Evolutionary conservation across 2,329 filamentous ascomycete species (phyloP), one percentile per base, ranked within the genome.

Genomic region (Cytospora paraplurivora): DNA sequence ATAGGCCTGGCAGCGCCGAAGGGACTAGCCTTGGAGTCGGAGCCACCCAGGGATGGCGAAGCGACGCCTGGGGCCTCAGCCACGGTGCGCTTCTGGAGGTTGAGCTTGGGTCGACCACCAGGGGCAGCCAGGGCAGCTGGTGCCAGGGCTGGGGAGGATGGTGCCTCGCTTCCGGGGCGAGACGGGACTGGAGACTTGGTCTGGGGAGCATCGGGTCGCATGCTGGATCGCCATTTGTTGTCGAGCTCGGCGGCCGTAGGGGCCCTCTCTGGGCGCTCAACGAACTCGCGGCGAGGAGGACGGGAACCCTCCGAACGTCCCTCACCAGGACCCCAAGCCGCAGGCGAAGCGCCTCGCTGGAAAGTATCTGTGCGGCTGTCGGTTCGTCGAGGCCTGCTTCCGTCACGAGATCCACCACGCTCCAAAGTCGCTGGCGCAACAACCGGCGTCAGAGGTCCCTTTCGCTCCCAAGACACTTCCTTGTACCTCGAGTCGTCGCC

Each of bases 1-100:
- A 98, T 97, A 62, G 95, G 95, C 67, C 90, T 88, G 62, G 95
- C 95, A 66, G 91, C 93, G 71, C 95, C 95, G 74, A 99, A 99
- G 49, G 93, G 93, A 76, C 90, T 98, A 33, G 93, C 85, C 81
- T 97, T 98, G 50, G 91, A 81, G 71, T 95, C 90, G 35, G 78
- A 74, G 19, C 79, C 71, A n/a, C 77, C 71, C 11, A 80, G 75
- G 12, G 87, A 81, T 32, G 87, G 74, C 4, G 84, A 79, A 38
- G 78, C 68, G 11, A 78, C 72, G 66, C 85, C 84, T 4, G 80
- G 73, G 4, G 81, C 83, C 71, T 96, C 93, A 0, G 93, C 89
- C 13, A 97, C 91, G 4, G 93, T 97, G 69, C 95, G 88, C 85
- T 98, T 98, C 68, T 88, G 80, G 33, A 99, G 85, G 76, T 98